These are phyloP conservation scores for Athelia psychrophila DNA, from an alignment of 1,284 basidiomycete genomes.

Conservation along the genomic window DNA sequence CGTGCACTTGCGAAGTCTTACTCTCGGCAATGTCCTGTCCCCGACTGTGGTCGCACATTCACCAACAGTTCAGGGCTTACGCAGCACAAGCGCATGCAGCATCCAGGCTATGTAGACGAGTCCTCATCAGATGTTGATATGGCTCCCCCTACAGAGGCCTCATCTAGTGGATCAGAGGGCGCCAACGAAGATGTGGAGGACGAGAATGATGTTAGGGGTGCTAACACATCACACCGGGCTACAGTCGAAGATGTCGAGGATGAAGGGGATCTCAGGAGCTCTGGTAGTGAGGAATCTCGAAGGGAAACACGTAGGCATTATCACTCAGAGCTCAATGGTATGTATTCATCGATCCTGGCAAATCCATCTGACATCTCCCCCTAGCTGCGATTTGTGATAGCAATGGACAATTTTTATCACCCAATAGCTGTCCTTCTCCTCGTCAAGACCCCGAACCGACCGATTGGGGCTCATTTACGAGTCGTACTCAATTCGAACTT, in stretches of 20 bases:
- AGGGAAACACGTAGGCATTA: no score
- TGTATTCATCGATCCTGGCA: background rate
- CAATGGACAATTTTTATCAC: slow-evolving; percentile 7
- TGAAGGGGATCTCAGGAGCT: background rate
- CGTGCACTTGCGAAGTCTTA: no score
- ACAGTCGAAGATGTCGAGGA: background rate
- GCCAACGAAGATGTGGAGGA: no score
- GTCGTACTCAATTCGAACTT: slow-evolving; percentile 13
- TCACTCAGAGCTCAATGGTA: background rate
- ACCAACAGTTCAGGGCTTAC: background rate
- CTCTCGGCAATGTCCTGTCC: no score
- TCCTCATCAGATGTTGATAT: no score
- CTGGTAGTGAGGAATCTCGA: no score
- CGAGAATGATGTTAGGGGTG: no score
- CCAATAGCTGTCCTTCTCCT: slow-evolving; percentile 6
- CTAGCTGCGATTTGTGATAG: background rate
- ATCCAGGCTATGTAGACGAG: no score
- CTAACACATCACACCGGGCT: background rate
- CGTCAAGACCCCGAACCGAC: slow-evolving; percentile 3
- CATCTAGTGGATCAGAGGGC: no score
- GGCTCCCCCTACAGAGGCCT: no score
- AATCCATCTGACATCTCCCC: background rate
- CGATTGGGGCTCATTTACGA: slow-evolving; percentile 15
- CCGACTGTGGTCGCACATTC: background rate
- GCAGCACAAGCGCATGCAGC: background rate